Evolutionary conservation across 306 rosid genomes (phyloP), one percentile per base, ranked within the genome.

Genomic region (Cotoneaster glaucophyllus): DNA sequence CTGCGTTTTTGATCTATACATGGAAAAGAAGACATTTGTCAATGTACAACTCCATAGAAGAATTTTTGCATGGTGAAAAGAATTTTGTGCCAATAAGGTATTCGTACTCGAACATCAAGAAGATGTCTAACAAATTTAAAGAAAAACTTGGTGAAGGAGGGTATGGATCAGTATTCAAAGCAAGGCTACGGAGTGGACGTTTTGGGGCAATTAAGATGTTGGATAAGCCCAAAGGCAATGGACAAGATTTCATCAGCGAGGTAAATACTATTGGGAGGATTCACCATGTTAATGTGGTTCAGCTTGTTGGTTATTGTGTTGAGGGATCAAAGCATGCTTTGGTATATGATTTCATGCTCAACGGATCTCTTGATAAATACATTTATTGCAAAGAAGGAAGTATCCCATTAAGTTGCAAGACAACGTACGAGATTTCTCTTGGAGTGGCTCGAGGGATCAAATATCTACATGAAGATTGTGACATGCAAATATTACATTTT

Each of bases 401-500:
- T 59, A 13, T 24, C 18, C 2, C 13, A 5, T 11, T 59, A 25
- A 59, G 32, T 11, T 59, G 29, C 64, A 59, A 24, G 18, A 24
- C 25, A 22, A 22, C 15, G 18, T 67, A 41, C 10, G 37, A 67
- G 2, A 67, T 67, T 67, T 0, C 37, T 0, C 34, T 67, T 43
- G 72, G 56, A 26, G 62, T 70, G 26, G 74, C 74, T 5, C 25
- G 19, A 6, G 74, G 74, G 2, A 70, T 70, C 3, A 39, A 70
- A 19, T 70, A 70, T 70, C 74, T 70, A 15, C 74, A 70, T 2
- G 44, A 18, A 19, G 74, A 11, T 12, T 70, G 74, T 19, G 62
- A 53, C 75, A 32, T 71, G 75, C 75, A 53, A n/a, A 71, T 71
- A 11, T 11, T 31, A 22, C 64, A 71, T 31, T 71, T 71, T 31